Evolutionary conservation across 164 flowering plant genomes (phyloP).

Genomic region (Cinnamomum chago): DNA sequence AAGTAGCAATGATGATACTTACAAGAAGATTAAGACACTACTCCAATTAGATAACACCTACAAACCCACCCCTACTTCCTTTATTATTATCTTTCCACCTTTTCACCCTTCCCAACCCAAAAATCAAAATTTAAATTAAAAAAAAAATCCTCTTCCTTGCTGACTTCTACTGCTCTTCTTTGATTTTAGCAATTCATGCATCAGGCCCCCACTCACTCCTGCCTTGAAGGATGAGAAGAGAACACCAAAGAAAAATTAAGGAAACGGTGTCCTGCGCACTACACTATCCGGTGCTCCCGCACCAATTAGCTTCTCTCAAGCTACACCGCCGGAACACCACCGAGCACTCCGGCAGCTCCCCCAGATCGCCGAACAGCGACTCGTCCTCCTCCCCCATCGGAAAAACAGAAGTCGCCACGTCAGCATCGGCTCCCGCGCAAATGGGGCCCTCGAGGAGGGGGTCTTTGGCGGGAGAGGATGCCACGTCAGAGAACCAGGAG

Average conservation of each 20-base stretch:
- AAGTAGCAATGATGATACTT: conserved; percentile 4
- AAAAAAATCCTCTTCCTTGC: not conserved
- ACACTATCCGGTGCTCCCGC: conserved; percentile 36
- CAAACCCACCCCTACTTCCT: not conserved
- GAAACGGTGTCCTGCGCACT: not conserved
- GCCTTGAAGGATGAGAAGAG: not conserved
- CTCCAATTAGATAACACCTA: no score
- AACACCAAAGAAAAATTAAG: conserved; percentile 1
- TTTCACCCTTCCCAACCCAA: conserved; percentile 12
- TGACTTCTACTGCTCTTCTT: conserved; percentile 18
- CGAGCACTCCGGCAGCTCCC: conserved; percentile 84
- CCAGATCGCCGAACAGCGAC: conserved; percentile 77
- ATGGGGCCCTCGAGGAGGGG: conserved; percentile 51
- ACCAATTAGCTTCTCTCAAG: conserved; percentile 28
- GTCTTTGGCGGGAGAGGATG: conserved; percentile 24
- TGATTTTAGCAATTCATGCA: conserved; percentile 14
- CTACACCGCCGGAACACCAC: conserved; percentile 48
- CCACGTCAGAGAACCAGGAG: conserved; percentile 24
- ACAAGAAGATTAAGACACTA: conserved; percentile 25
- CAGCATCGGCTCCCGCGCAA: conserved; percentile 28
- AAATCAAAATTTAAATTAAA: not conserved
- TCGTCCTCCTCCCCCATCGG: conserved; percentile 69
- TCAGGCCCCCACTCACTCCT: no score
- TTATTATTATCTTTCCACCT: conserved; percentile 19
- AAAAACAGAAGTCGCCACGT: conserved; percentile 26